Conservation (phyloP, 495 filamentous ascomycete species). For the Apodospora peruviana region DNA sequence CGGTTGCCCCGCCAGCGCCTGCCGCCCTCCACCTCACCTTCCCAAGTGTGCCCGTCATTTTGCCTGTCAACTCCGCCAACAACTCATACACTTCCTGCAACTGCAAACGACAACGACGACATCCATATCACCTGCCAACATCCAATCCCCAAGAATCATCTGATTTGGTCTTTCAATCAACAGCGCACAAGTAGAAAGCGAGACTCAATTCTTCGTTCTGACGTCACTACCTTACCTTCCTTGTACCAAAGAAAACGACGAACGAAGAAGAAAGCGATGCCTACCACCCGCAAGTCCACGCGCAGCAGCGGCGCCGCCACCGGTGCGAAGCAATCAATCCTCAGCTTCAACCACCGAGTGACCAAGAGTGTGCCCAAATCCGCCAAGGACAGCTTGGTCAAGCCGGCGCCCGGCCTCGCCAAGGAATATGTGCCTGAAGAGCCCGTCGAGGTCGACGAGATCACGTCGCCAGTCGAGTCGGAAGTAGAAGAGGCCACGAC, state of each 20-base stretch:
- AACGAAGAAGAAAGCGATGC: slow-evolving; percentile 60
- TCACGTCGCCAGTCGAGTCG: no score
- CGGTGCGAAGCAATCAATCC: slow-evolving; percentile 56
- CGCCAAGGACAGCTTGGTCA: slow-evolving; percentile 33
- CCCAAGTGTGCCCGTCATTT: neutral
- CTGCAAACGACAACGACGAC: no score
- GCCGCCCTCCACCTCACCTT: neutral
- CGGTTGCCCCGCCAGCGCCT: slow-evolving; percentile 27
- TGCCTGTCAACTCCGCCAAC: neutral
- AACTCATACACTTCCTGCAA: no score
- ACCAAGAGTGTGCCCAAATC: slow-evolving; percentile 63
- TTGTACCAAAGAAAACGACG: no score
- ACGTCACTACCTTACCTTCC: no score
- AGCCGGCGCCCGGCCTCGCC: slow-evolving; percentile 18
- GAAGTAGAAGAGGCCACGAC: neutral
- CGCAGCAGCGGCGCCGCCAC: slow-evolving; percentile 37
- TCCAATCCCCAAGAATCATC: no score
- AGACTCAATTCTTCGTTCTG: neutral
- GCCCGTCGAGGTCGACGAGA: neutral
- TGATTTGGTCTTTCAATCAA: no score
- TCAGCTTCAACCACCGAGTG: slow-evolving; percentile 71
- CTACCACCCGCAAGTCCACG: slow-evolving; percentile 57
- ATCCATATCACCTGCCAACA: no score
- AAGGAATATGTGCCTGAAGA: no score
- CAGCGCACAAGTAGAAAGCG: no score